Evolutionary conservation across 2,329 filamentous ascomycete species (phyloP).

Genomic region (Davidsoniella eucalypti): DNA sequence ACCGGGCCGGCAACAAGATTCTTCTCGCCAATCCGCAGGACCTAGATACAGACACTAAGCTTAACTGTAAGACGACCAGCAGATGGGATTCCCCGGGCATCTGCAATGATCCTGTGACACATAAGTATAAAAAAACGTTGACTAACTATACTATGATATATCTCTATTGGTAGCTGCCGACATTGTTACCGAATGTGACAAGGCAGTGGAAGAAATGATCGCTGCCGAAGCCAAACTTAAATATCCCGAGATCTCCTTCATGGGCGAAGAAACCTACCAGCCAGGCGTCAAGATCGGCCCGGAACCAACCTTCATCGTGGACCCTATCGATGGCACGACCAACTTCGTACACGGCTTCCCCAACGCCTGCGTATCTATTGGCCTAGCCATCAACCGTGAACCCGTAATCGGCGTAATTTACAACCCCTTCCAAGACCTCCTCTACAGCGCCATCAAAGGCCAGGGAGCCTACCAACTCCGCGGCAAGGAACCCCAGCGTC

Average conservation of each 20-base stretch:
- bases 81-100: background rate
- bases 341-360: constrained; percentile 70
- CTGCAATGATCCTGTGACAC: background rate
- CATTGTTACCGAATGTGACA: constrained; percentile 52
- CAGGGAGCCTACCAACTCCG: constrained; percentile 45
- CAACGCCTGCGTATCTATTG: constrained; percentile 60
- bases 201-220: constrained; percentile 48
- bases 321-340: constrained; percentile 69
- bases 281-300: constrained; percentile 45
- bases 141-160: constrained; percentile 9
- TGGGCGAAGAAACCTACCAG: constrained; percentile 64
- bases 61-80: constrained; percentile 36
- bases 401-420: constrained; percentile 62
- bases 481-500: constrained; percentile 22
- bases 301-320: constrained; percentile 61
- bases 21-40: constrained; percentile 41
- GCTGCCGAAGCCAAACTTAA: constrained; percentile 31
- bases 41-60: constrained; percentile 41
- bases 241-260: constrained; percentile 45
- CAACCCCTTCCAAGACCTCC: constrained; percentile 55
- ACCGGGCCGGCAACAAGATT: constrained; percentile 49
- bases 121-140: constrained; percentile 6
- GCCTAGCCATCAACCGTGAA: constrained; percentile 43
- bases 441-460: constrained; percentile 54
- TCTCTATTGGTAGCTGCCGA: constrained; percentile 36